A percentile compares a stretch with the other conserved stretches of the same genome.
These are phyloP conservation scores for Leccinum barrowsii DNA, from an alignment of 768 basidiomycete species.

Conservation along the genomic window DNA sequence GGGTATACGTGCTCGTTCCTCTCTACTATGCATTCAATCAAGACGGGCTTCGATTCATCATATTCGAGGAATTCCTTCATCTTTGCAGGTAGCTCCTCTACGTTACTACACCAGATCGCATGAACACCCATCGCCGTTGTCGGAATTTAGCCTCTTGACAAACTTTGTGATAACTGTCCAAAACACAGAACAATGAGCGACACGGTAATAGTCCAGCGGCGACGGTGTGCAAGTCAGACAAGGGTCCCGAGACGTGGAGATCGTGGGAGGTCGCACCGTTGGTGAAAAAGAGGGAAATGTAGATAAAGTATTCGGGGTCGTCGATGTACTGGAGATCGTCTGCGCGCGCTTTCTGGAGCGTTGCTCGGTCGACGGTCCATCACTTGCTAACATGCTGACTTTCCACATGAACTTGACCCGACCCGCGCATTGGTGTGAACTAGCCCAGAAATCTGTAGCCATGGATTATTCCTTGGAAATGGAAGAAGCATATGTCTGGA, in stretches of 20 bases:
- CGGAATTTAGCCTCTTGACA: slow-evolving; percentile 38
- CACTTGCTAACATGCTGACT: slow-evolving; percentile 59
- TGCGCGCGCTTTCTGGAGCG: slow-evolving; percentile 66
- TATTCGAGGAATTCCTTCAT: slow-evolving; percentile 99
- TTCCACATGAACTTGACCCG: slow-evolving; percentile 6
- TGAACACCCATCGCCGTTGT: slow-evolving; percentile 79
- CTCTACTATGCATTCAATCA: slow-evolving; percentile 89
- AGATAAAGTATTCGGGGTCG: slow-evolving; percentile 71
- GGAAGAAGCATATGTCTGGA: slow-evolving; percentile 18
- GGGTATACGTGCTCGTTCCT: slow-evolving; percentile 87
- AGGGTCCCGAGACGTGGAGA: neutral
- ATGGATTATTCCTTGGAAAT: slow-evolving; percentile 36
- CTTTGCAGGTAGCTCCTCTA: slow-evolving; percentile 81
- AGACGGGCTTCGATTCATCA: slow-evolving; percentile 77
- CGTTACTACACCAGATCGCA: slow-evolving; percentile 69
- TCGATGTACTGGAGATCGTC: slow-evolving; percentile 80
- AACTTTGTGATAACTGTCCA: slow-evolving; percentile 76
- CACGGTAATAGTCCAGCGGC: neutral
- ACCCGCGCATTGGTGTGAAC: slow-evolving; percentile 74
- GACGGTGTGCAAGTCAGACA: neutral
- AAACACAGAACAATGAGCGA: neutral
- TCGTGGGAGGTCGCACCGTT: slow-evolving; percentile 51
- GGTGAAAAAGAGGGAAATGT: slow-evolving; percentile 85
- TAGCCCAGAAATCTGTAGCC: slow-evolving; percentile 92
- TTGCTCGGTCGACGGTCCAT: slow-evolving; percentile 85